A percentile compares a stretch with the other conserved stretches of the same genome.
Evolutionary conservation across 495 filamentous ascomycete species (phyloP).

Genomic region (Penicillium psychrofluorescens): DNA sequence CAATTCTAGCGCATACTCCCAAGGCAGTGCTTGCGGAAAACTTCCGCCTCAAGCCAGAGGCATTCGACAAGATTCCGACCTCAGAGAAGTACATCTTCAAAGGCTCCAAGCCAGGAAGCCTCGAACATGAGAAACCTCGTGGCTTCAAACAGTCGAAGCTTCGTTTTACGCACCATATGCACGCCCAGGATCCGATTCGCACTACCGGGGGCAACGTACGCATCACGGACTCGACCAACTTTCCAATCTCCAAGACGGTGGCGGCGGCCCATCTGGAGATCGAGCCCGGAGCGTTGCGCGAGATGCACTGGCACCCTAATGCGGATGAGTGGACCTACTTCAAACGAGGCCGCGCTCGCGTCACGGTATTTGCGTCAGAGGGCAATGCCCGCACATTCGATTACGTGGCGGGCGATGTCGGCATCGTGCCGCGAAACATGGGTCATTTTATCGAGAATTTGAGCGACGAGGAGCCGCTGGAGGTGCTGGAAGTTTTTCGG

Average conservation of each 20-base stretch:
- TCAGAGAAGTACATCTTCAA: slow-evolving; percentile 66
- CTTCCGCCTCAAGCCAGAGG: slow-evolving; percentile 52
- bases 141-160: slow-evolving; percentile 51
- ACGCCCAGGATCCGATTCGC: slow-evolving; percentile 44
- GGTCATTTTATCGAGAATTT: slow-evolving; percentile 60
- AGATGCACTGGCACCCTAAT: slow-evolving; percentile 72
- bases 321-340: slow-evolving; percentile 77
- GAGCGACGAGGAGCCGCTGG: slow-evolving; percentile 47
- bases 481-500: slow-evolving; percentile 53
- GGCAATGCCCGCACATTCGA: slow-evolving; percentile 55
- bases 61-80: slow-evolving; percentile 50
- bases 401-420: slow-evolving; percentile 50
- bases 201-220: slow-evolving; percentile 52
- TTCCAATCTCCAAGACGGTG: slow-evolving; percentile 56
- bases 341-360: slow-evolving; percentile 56
- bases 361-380: slow-evolving; percentile 58
- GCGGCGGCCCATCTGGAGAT: slow-evolving; percentile 55
- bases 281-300: slow-evolving; percentile 49
- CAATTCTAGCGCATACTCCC: slow-evolving; percentile 48
- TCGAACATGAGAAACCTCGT: slow-evolving; percentile 33
- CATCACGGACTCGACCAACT: slow-evolving; percentile 60
- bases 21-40: slow-evolving; percentile 58
- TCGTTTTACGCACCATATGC: slow-evolving; percentile 57
- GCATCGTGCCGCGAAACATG: slow-evolving; percentile 53
- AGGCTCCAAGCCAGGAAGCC: slow-evolving; percentile 46